phyloP scores from a whole-genome alignment of 2,329 filamentous ascomycete species.

The Didymellaceae sp. region DNA sequence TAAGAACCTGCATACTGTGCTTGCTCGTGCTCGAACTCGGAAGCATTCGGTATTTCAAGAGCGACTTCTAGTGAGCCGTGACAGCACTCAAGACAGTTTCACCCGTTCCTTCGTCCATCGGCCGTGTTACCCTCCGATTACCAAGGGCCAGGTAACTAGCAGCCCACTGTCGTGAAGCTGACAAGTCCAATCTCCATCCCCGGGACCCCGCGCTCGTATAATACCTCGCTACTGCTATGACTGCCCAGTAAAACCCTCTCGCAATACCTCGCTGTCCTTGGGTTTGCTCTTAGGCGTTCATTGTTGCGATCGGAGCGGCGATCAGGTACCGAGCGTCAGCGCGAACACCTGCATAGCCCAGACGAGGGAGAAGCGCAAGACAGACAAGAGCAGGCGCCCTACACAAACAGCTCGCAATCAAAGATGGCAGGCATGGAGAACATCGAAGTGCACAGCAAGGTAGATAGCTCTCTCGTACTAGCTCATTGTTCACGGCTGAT shows the following conservation, averaged over 20 bases:
- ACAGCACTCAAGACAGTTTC: slow-evolving; percentile 11
- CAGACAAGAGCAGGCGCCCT: background rate
- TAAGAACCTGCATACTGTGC: background rate
- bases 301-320: slow-evolving; percentile 9
- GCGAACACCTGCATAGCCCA: slow-evolving; percentile 6
- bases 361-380: background rate
- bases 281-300: slow-evolving; percentile 6
- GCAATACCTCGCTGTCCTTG: slow-evolving; percentile 11
- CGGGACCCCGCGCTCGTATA: slow-evolving; percentile 6
- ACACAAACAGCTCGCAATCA: background rate
- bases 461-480: slow-evolving; percentile 66
- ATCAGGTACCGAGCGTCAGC: slow-evolving; percentile 18
- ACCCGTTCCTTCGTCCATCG: slow-evolving; percentile 16
- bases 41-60: background rate
- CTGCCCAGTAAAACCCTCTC: slow-evolving; percentile 21
- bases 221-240: slow-evolving; percentile 20
- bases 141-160: slow-evolving; percentile 7
- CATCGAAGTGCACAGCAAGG: slow-evolving; percentile 97
- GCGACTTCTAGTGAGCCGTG: slow-evolving; percentile 6
- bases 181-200: slow-evolving; percentile 5
- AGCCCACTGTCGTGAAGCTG: slow-evolving; percentile 16
- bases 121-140: slow-evolving; percentile 16
- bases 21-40: slow-evolving; percentile 1
- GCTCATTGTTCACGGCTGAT: background rate
- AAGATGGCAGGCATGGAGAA: slow-evolving; percentile 94